Conservation (phyloP, 1,284 basidiomycete genomes). For the Dichomitus squalens region DNA sequence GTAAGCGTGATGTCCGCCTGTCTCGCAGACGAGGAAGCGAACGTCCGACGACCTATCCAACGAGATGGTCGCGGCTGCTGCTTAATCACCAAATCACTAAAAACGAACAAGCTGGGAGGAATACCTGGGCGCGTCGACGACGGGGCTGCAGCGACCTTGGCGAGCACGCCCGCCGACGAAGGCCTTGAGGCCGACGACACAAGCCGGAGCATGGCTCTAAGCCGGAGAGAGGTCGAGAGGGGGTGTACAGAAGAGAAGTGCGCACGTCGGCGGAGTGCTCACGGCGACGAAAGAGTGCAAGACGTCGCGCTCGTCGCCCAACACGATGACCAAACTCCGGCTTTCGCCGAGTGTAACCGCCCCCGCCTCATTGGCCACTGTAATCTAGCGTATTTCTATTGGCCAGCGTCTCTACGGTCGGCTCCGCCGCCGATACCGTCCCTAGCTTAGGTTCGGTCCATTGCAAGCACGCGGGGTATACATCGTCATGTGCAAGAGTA, state of each 20-base stretch:
- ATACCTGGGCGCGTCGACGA: slow-evolving; percentile 47
- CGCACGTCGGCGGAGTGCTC: slow-evolving; percentile 34
- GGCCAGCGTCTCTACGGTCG: not conserved
- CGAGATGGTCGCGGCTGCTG: not conserved
- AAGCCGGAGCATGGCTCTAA: slow-evolving; percentile 58
- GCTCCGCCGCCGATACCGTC: not conserved
- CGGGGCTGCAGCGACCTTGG: slow-evolving; percentile 53
- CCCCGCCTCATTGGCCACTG: slow-evolving; percentile 14
- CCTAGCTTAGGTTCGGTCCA: no score
- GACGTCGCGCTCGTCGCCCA: slow-evolving; percentile 26
- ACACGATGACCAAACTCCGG: slow-evolving; percentile 30
- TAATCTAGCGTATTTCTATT: slow-evolving; percentile 7
- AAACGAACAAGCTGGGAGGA: slow-evolving; percentile 1
- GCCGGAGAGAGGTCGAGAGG: slow-evolving; percentile 18
- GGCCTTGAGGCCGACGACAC: slow-evolving; percentile 57
- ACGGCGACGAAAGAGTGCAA: slow-evolving; percentile 24
- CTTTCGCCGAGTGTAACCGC: slow-evolving; percentile 27
- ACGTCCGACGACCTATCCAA: slow-evolving; percentile 52
- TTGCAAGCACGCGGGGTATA: no score
- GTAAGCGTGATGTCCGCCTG: slow-evolving; percentile 87
- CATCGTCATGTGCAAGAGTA: not conserved
- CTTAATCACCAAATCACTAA: not conserved
- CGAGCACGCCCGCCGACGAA: slow-evolving; percentile 65
- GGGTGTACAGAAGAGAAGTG: slow-evolving; percentile 12
- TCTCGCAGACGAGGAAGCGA: slow-evolving; percentile 66